Evolutionary conservation across 495 filamentous ascomycete genomes (phyloP).

Genomic region (Talaromyces stipitatus): DNA sequence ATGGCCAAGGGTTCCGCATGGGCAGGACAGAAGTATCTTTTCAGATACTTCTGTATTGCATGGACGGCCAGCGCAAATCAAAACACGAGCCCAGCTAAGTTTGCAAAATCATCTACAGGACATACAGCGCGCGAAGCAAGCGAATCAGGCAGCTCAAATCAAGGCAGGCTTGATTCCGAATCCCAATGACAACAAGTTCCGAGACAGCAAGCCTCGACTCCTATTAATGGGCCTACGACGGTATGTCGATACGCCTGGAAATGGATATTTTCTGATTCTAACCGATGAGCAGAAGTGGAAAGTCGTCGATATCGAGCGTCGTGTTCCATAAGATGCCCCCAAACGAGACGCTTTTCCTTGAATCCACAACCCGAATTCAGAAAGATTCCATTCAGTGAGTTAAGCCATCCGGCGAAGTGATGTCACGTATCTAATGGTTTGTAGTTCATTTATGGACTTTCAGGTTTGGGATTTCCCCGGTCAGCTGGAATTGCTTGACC

Average conservation of each 20-base stretch:
- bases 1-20: not conserved
- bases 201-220: constrained; percentile 68
- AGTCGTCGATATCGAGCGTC: constrained; percentile 94
- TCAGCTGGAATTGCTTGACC: constrained; percentile 83
- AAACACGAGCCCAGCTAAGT: constrained; percentile 29
- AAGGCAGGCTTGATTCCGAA: constrained; percentile 13
- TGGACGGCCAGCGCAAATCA: constrained; percentile 12
- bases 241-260: constrained; percentile 36
- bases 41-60: constrained; percentile 11
- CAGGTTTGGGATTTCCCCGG: constrained; percentile 97
- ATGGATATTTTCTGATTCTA: not conserved
- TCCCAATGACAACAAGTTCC: constrained; percentile 25
- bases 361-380: constrained; percentile 86
- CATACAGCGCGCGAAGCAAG: constrained; percentile 14
- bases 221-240: constrained; percentile 93
- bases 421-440: not conserved
- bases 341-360: constrained; percentile 87
- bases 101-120: constrained; percentile 30
- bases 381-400: constrained; percentile 87
- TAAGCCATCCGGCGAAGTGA: no score
- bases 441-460: constrained; percentile 96
- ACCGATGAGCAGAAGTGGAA: constrained; percentile 66
- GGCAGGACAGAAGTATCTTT: constrained; percentile 6
- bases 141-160: constrained; percentile 15
- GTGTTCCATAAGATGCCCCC: constrained; percentile 97